phyloP scores from a whole-genome alignment of 108 stramenopile species.

The Parmales sp. region DNA sequence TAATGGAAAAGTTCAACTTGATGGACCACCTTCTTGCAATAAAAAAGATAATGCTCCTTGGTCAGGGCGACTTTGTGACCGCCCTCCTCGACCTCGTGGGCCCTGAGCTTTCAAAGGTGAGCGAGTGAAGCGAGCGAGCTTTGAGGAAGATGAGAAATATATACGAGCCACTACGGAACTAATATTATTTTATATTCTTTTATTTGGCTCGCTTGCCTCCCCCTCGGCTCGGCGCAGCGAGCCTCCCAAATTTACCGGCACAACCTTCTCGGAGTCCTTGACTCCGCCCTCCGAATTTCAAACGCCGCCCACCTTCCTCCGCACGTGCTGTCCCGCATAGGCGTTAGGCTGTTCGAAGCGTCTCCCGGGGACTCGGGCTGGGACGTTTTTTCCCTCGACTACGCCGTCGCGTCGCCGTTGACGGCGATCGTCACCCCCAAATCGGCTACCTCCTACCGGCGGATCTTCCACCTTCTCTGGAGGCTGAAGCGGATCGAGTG shows the following conservation, averaged over 20 bases:
- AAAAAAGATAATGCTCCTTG: slow-evolving; percentile 86
- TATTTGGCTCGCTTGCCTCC: too few relatives aligned
- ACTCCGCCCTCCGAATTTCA: slow-evolving; percentile 66
- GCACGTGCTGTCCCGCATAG: slow-evolving; percentile 62
- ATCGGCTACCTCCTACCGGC: slow-evolving; percentile 62
- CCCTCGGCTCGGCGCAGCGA: too few relatives aligned
- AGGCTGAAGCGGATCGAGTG: slow-evolving; percentile 83
- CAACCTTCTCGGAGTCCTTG: slow-evolving; percentile 59
- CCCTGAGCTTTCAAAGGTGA: slow-evolving; percentile 27
- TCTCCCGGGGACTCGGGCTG: slow-evolving; percentile 55
- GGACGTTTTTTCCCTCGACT: slow-evolving; percentile 86
- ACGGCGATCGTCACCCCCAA: slow-evolving; percentile 63
- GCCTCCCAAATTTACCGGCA: slow-evolving; percentile 63
- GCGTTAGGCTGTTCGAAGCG: slow-evolving; percentile 51
- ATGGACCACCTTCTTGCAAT: slow-evolving; percentile 75
- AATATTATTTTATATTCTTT: too few relatives aligned
- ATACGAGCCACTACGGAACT: too few relatives aligned
- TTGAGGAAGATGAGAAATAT: too few relatives aligned
- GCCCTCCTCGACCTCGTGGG: slow-evolving; percentile 62
- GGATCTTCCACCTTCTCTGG: slow-evolving; percentile 81
- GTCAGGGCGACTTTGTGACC: slow-evolving; percentile 91
- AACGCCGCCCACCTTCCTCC: slow-evolving; percentile 69
- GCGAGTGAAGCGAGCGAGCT: too few relatives aligned
- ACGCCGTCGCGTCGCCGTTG: slow-evolving; percentile 74
- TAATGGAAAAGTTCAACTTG: slow-evolving; percentile 62